phyloP scores from a whole-genome alignment of 192 early-diverging fungal genomes.

The Gamsiella multidivaricata region DNA sequence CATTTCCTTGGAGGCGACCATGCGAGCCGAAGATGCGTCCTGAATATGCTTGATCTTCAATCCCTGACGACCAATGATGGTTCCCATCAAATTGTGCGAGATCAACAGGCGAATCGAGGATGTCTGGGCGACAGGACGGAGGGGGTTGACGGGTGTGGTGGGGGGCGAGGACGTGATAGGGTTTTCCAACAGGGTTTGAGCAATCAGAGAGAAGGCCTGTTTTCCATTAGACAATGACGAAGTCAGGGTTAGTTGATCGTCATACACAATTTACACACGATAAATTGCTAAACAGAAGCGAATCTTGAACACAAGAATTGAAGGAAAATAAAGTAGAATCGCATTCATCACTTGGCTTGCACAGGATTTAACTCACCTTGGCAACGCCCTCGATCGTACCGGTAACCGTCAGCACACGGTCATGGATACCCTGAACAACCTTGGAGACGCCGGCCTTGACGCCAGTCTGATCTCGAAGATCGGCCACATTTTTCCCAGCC shows the following conservation, averaged over 20 bases:
- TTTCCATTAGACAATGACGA: no score
- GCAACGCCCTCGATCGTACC: constrained; percentile 79
- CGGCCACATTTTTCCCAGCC: constrained; percentile 87
- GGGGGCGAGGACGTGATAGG: constrained; percentile 69
- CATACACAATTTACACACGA: no score
- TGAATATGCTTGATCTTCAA: constrained; percentile 96
- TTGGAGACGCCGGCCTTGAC: constrained; percentile 95
- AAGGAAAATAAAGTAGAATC: constrained; percentile 19
- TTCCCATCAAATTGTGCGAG: constrained; percentile 90
- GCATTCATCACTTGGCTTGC: neutral
- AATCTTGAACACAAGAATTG: no score
- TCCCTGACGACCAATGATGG: constrained; percentile 94
- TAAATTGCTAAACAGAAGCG: no score
- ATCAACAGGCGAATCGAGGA: constrained; percentile 89
- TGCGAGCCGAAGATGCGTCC: constrained; percentile 85
- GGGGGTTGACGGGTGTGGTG: constrained; percentile 61
- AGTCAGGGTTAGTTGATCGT: no score
- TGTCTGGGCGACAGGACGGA: constrained; percentile 56
- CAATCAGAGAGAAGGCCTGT: constrained; percentile 88
- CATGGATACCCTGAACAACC: constrained; percentile 86
- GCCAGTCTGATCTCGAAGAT: constrained; percentile 85
- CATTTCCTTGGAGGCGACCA: constrained; percentile 91
- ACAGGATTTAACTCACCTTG: constrained; percentile 56
- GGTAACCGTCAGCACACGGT: constrained; percentile 83
- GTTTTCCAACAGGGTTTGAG: constrained; percentile 80